Percentiles rank a stretch among this genome's conserved stretches.
Evolutionary conservation across 805 yeast species (phyloP).

Genomic region (Maudiozyma saulgeensis): DNA sequence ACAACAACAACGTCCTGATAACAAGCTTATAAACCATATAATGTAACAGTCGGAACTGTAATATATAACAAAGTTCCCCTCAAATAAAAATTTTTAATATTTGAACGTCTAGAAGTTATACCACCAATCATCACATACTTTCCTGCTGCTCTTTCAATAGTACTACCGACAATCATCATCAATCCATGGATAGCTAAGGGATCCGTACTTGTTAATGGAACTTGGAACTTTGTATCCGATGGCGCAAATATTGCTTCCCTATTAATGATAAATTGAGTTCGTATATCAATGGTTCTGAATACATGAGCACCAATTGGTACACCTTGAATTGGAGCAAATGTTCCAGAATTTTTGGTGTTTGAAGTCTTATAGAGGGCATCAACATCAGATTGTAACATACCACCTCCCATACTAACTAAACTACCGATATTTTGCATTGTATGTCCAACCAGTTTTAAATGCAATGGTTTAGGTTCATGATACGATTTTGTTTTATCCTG

Average conservation of each 20-base stretch:
- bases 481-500: not conserved
- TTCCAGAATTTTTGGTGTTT: too few species aligned
- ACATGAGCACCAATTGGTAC: slow-evolving; percentile 11
- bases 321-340: not conserved
- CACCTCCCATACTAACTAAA: slow-evolving; percentile 22
- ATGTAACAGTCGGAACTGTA: slow-evolving; percentile 1
- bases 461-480: slow-evolving; percentile 5
- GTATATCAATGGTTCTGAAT: slow-evolving; percentile 11
- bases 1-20: too few species aligned
- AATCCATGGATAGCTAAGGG: not conserved
- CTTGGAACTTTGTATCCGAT: not conserved
- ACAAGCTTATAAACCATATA: not conserved
- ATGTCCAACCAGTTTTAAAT: slow-evolving; percentile 23
- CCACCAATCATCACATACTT: slow-evolving; percentile 21
- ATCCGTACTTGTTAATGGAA: not conserved
- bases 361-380: slow-evolving; percentile 7
- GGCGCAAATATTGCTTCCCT: not conserved
- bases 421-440: slow-evolving; percentile 16
- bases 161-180: slow-evolving; percentile 1
- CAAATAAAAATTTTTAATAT: slow-evolving; percentile 10
- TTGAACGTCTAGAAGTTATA: slow-evolving; percentile 10
- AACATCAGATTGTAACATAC: slow-evolving; percentile 24
- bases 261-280: slow-evolving; percentile 9
- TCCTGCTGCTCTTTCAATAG: slow-evolving; percentile 9
- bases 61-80: slow-evolving; percentile 16